Evolutionary conservation across 495 filamentous ascomycete genomes (phyloP).

Genomic region (Entonaema liquescens): DNA sequence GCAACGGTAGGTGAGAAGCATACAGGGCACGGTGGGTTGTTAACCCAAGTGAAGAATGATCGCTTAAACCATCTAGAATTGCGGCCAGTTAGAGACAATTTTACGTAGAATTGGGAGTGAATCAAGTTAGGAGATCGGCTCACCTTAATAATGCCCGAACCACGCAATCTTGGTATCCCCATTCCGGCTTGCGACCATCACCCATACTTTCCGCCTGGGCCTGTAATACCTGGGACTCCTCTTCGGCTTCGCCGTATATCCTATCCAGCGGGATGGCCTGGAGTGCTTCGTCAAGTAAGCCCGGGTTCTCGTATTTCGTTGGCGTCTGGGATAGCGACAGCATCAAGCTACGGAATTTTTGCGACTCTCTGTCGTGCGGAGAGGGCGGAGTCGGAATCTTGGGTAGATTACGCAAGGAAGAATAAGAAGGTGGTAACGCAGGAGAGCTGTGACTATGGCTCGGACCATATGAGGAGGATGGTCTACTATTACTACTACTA

Average conservation of each 20-base stretch:
- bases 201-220: constrained; percentile 87
- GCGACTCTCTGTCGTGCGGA: constrained; percentile 69
- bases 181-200: constrained; percentile 79
- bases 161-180: constrained; percentile 98
- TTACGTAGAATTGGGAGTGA: neutral
- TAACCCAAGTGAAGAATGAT: constrained; percentile 94
- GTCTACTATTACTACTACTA: constrained; percentile 43
- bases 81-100: constrained; percentile 36
- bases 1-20: constrained; percentile 86
- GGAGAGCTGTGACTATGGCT: constrained; percentile 31
- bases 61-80: constrained; percentile 88
- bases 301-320: constrained; percentile 95
- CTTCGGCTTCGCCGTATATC: constrained; percentile 92
- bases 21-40: constrained; percentile 85
- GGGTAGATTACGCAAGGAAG: constrained; percentile 75
- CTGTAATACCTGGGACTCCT: constrained; percentile 85
- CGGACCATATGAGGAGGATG: constrained; percentile 52
- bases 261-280: constrained; percentile 86
- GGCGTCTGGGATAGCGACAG: constrained; percentile 83
- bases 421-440: constrained; percentile 67
- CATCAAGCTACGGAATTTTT: constrained; percentile 86
- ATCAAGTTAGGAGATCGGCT: constrained; percentile 29
- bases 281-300: constrained; percentile 91
- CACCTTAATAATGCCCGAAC: constrained; percentile 87
- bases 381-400: constrained; percentile 80